Conservation (phyloP, 345 rosid species). For the Populus deltoides region DNA sequence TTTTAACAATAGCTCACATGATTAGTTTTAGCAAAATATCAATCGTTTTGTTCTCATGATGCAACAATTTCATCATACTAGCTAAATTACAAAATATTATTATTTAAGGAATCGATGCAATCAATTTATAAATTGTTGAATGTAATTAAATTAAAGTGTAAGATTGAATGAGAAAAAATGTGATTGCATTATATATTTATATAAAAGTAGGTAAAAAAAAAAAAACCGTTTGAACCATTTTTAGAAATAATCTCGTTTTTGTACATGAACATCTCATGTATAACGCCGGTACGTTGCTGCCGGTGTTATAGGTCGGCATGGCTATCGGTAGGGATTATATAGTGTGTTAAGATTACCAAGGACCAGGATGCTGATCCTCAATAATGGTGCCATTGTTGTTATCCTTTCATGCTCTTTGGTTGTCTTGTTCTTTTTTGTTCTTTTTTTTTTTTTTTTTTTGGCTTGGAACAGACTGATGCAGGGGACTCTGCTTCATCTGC, state of each 20-base stretch:
- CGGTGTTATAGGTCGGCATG: conserved; percentile 21
- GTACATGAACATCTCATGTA: neutral
- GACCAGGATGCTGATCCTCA: conserved; percentile 32
- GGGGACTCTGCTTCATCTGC: conserved; percentile 22
- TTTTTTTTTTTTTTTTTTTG: conserved; percentile 2
- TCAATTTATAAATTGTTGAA: no score
- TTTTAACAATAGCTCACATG: no score
- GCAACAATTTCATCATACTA: no score
- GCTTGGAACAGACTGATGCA: conserved; percentile 20
- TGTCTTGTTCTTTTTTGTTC: neutral
- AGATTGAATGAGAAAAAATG: no score
- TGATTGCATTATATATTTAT: no score
- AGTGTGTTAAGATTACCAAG: conserved; percentile 21
- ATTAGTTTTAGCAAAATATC: no score
- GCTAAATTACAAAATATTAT: no score
- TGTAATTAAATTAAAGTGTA: no score
- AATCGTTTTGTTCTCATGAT: no score
- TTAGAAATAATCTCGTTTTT: neutral
- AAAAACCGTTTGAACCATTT: no score
- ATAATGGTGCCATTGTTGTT: conserved; percentile 14
- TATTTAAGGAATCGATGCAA: no score
- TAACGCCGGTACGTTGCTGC: neutral
- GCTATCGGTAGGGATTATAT: conserved; percentile 29
- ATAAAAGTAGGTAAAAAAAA: no score
- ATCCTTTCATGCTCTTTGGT: neutral